Percentiles rank a stretch among this genome's conserved stretches.
phyloP scores from a whole-genome alignment of 2,329 filamentous ascomycete genomes.

The Curvularia hawaiiensis region DNA sequence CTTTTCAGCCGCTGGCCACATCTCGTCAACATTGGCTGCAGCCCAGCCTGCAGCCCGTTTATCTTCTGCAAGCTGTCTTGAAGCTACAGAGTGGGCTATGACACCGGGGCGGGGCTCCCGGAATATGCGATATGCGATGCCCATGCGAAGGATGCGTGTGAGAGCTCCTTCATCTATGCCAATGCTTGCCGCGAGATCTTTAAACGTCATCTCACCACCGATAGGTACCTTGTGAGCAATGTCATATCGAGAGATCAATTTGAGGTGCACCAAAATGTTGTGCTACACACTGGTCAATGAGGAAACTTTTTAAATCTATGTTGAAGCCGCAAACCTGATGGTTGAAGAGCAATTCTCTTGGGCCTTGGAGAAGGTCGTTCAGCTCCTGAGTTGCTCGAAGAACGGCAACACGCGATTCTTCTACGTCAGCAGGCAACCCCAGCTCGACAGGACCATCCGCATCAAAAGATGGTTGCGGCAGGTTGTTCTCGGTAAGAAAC shows the following conservation, averaged over 20 bases:
- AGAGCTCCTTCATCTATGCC: conserved; percentile 1
- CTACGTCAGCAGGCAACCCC: conserved; percentile 6
- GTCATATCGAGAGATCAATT: conserved; percentile 3
- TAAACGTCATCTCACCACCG: not conserved
- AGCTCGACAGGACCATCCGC: conserved; percentile 5
- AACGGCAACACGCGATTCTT: conserved; percentile 11
- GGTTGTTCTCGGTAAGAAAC: conserved; percentile 6
- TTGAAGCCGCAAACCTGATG: conserved; percentile 3
- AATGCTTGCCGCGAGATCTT: conserved; percentile 6
- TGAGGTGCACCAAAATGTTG: not conserved
- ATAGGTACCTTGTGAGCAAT: conserved; percentile 5
- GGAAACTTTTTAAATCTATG: too few species aligned
- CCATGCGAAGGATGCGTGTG: conserved; percentile 10
- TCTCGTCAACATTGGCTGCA: conserved; percentile 3
- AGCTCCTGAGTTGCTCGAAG: conserved; percentile 17
- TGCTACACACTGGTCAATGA: not conserved
- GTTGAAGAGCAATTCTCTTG: conserved; percentile 12
- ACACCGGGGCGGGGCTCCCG: conserved; percentile 14
- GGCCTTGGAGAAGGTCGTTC: conserved; percentile 14
- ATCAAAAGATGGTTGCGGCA: conserved; percentile 16
- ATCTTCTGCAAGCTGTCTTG: conserved; percentile 4
- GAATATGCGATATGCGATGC: conserved; percentile 20
- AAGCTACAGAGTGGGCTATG: conserved; percentile 18
- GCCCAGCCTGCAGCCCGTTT: conserved; percentile 1
- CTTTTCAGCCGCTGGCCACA: conserved; percentile 9